Percentiles rank a stretch among this genome's conserved stretches.
These are phyloP conservation scores for Mrakia gelida DNA, from an alignment of 768 basidiomycete genomes.

Conservation along the genomic window DNA sequence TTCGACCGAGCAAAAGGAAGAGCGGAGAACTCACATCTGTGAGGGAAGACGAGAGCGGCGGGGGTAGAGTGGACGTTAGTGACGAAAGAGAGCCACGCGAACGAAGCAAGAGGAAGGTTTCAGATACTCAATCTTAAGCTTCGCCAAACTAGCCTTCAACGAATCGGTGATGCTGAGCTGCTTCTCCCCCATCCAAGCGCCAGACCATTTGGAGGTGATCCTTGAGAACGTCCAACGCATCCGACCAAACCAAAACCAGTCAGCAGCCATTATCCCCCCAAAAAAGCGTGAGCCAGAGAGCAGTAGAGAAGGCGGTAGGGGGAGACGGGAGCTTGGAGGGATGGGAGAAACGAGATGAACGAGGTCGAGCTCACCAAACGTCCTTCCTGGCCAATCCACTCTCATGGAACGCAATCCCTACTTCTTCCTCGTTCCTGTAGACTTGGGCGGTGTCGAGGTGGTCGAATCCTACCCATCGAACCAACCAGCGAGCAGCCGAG, in stretches of 20 bases:
- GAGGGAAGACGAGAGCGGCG: neutral
- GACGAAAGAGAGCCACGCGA: neutral
- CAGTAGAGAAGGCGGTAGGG: too few species aligned
- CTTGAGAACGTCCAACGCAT: neutral
- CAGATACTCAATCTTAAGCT: conserved; percentile 62
- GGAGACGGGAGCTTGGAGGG: too few species aligned
- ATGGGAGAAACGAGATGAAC: too few species aligned
- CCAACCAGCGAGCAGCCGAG: too few species aligned
- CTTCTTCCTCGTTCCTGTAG: conserved; percentile 50
- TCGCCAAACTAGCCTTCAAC: conserved; percentile 6
- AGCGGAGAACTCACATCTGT: neutral
- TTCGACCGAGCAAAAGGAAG: neutral
- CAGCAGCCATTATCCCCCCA: neutral
- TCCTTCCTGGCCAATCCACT: conserved; percentile 45
- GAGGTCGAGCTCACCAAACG: conserved; percentile 36
- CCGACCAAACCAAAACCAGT: neutral
- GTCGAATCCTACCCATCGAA: conserved; percentile 35
- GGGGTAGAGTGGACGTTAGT: too few species aligned
- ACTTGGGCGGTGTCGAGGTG: conserved; percentile 61
- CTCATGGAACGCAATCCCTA: conserved; percentile 46
- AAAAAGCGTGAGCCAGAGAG: neutral
- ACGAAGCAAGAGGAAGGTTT: neutral
- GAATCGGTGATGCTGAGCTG: neutral
- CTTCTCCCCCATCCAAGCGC: conserved; percentile 24
- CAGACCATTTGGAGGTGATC: conserved; percentile 35